Conservation (phyloP, 2,329 filamentous ascomycete species). For the Cadophora luteo-olivacea region DNA sequence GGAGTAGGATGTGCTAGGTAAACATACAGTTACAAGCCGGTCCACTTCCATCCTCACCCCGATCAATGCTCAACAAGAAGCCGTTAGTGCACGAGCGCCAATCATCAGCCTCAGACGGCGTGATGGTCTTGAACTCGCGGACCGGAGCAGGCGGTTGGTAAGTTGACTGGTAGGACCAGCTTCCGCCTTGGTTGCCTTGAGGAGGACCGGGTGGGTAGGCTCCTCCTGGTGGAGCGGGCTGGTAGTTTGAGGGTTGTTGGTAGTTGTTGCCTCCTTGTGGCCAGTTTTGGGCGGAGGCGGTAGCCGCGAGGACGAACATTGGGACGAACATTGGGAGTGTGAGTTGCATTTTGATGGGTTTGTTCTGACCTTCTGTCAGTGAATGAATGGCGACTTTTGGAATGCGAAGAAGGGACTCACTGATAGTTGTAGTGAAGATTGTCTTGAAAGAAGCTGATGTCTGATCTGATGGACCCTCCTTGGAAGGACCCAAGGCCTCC, state of each 20-base stretch:
- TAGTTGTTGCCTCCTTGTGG: not conserved
- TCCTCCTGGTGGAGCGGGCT: not conserved
- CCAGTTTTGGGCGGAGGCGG: conserved; percentile 1
- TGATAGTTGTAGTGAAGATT: not conserved
- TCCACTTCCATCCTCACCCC: not conserved
- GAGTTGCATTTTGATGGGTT: conserved; percentile 9
- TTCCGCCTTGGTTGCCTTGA: not conserved
- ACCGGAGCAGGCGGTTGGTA: not conserved
- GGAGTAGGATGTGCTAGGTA: no score
- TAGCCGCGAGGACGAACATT: not conserved
- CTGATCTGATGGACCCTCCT: not conserved
- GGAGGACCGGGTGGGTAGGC: not conserved
- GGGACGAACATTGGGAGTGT: conserved; percentile 4
- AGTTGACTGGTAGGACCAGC: conserved; percentile 10
- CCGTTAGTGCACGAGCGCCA: conserved; percentile 14
- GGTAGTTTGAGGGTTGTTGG: not conserved
- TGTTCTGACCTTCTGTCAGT: no score
- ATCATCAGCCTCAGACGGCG: not conserved
- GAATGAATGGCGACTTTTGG: no score
- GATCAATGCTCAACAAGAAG: conserved; percentile 2
- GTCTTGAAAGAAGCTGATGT: not conserved
- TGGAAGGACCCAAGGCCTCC: not conserved
- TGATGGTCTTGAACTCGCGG: not conserved
- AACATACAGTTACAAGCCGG: conserved; percentile 16
- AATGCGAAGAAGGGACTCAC: no score